Base-by-base conservation (phyloP, 2,329 filamentous ascomycete genomes). In the Aspergillus niger region DNA sequence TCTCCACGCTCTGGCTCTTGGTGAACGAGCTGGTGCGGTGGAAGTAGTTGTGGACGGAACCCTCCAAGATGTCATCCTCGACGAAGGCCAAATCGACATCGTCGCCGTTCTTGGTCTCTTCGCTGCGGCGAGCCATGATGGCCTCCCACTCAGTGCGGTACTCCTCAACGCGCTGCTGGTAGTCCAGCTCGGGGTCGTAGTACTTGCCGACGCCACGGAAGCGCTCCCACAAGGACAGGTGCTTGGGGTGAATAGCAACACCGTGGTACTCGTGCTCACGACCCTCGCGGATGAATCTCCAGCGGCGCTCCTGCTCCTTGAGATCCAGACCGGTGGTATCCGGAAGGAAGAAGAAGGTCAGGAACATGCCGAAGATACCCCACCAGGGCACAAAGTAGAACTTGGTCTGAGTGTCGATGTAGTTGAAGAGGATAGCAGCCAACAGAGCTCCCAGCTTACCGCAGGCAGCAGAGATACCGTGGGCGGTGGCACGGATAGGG, bases 381-480 rank as follows among this genome's bases (percentile, higher is more conserved):
- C 39, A 55, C 53, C 53, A 55, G 6, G 53, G 53, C 15, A 55
- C 53, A 28, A 55, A 55, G 41, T 55, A 55, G 39, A 55, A 55
- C 39, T 55, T 55, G 39, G 53, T 55, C 39, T 55, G 53, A 5
- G 53, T 55, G 13, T 55, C 53, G 41, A 55, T 55, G 41, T 55
- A 55, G 53, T 55, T 55, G 53, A 55, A 55, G 53, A 55, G 53
- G 7, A 55, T 22, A 5, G 15, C 55, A 32, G 93, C 92, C 41
- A 92, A 83, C 17, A 97, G 86, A 26, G 94, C 93, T 65, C 93
- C 93, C 1, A 91, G 80, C 80, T 97, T 97, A 72, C 93, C 93
- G 57, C 90, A 83, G 58, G 92, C 94, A 65, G 93, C 94, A n/a
- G 91, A 92, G 80, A 97, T 92, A 54, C 94, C 93, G 82, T 97